These are phyloP conservation scores for Fusarium sp. DNA, from an alignment of 2,329 filamentous ascomycete species.

Conservation along the genomic window DNA sequence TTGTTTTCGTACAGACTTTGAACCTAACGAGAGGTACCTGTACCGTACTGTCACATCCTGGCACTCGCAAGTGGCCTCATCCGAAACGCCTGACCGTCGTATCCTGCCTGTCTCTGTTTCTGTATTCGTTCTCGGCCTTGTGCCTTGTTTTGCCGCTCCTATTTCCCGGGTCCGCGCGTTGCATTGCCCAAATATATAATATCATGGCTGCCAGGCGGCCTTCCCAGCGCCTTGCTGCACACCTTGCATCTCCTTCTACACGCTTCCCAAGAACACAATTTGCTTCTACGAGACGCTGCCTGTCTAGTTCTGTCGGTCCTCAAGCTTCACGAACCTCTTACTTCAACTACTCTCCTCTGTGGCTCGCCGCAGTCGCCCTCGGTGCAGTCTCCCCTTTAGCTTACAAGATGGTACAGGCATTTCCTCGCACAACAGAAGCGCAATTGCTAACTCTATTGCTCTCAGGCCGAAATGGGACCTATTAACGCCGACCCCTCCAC, in stretches of 20 bases:
- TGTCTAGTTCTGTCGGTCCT: slow-evolving; percentile 38
- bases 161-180: slow-evolving; percentile 14
- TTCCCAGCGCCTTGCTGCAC: slow-evolving; percentile 44
- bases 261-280: slow-evolving; percentile 42
- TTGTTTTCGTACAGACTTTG: slow-evolving; percentile 36
- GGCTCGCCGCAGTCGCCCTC: slow-evolving; percentile 54
- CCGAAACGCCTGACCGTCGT: slow-evolving; percentile 37
- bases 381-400: slow-evolving; percentile 62
- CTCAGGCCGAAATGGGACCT: slow-evolving; percentile 54
- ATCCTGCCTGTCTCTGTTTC: slow-evolving; percentile 19
- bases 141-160: slow-evolving; percentile 2
- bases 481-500: slow-evolving; percentile 68
- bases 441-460: slow-evolving; percentile 25
- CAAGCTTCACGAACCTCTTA: slow-evolving; percentile 31
- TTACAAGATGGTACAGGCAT: slow-evolving; percentile 65
- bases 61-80: slow-evolving; percentile 40
- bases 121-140: slow-evolving; percentile 13
- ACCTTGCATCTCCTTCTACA: slow-evolving; percentile 40
- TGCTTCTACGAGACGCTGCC: slow-evolving; percentile 37
- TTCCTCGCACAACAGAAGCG: not conserved
- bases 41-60: slow-evolving; percentile 11
- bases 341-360: slow-evolving; percentile 36
- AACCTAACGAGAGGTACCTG: slow-evolving; percentile 21
- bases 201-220: slow-evolving; percentile 47
- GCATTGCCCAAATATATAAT: slow-evolving; percentile 33